phyloP scores from a whole-genome alignment of 2,329 filamentous ascomycete genomes.

The Penicillium capsulatum region DNA sequence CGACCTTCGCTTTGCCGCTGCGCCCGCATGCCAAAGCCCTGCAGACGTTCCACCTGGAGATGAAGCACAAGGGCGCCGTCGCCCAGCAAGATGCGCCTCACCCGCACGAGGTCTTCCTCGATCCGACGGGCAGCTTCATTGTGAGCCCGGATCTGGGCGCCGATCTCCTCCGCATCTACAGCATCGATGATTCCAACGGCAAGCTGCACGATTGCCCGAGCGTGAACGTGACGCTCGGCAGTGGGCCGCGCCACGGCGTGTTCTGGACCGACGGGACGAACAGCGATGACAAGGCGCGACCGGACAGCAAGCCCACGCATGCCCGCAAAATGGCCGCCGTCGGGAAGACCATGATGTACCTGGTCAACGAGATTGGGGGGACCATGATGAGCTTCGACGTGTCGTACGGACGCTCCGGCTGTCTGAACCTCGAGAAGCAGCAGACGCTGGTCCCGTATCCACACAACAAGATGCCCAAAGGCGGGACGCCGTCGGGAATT shows the following conservation, averaged over 20 bases:
- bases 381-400: slow-evolving; percentile 48
- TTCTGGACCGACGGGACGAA: slow-evolving; percentile 45
- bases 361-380: slow-evolving; percentile 58
- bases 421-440: slow-evolving; percentile 21
- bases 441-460: slow-evolving; percentile 29
- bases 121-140: slow-evolving; percentile 61
- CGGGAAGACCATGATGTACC: slow-evolving; percentile 30
- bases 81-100: slow-evolving; percentile 56
- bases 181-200: slow-evolving; percentile 45
- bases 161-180: slow-evolving; percentile 59
- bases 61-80: slow-evolving; percentile 34
- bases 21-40: slow-evolving; percentile 13
- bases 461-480: slow-evolving; percentile 21
- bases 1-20: slow-evolving; percentile 32
- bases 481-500: slow-evolving; percentile 28
- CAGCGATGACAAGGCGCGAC: not conserved
- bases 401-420: slow-evolving; percentile 28
- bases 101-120: slow-evolving; percentile 61
- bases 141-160: slow-evolving; percentile 63
- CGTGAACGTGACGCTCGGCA: slow-evolving; percentile 45
- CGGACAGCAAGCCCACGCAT: slow-evolving; percentile 3
- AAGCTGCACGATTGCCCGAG: slow-evolving; percentile 47
- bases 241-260: slow-evolving; percentile 62
- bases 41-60: slow-evolving; percentile 43
- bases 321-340: slow-evolving; percentile 13